Percentiles rank a stretch among this genome's conserved stretches.
phyloP scores from a whole-genome alignment of 2,329 filamentous ascomycete genomes.

The Ophiostoma populinum region DNA sequence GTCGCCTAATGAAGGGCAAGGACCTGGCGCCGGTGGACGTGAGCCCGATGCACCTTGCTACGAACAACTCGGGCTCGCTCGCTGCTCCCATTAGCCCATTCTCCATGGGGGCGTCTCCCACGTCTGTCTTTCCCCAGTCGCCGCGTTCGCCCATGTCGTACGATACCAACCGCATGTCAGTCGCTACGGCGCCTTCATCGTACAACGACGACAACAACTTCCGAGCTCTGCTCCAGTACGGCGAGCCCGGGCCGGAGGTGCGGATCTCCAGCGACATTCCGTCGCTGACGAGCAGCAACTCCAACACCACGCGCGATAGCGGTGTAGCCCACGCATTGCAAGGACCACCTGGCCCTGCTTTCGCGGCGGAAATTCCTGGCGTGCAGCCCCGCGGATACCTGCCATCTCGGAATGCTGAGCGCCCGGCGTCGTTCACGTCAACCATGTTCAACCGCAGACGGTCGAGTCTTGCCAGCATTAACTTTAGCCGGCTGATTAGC shows the following conservation, averaged over 20 bases:
- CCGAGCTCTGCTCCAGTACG: slow-evolving; percentile 52
- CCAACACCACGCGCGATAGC: slow-evolving; percentile 58
- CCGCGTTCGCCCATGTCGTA: slow-evolving; percentile 52
- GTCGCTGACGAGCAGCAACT: slow-evolving; percentile 59
- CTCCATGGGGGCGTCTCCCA: slow-evolving; percentile 43
- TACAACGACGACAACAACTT: slow-evolving; percentile 55
- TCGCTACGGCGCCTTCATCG: slow-evolving; percentile 62
- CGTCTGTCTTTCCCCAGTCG: slow-evolving; percentile 45
- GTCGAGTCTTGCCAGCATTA: slow-evolving; percentile 60
- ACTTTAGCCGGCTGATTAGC: slow-evolving; percentile 55
- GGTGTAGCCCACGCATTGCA: too few relatives aligned
- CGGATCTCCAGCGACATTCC: slow-evolving; percentile 55
- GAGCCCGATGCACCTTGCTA: slow-evolving; percentile 26
- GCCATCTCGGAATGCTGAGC: slow-evolving; percentile 30
- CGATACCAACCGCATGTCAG: slow-evolving; percentile 54
- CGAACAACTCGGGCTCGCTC: slow-evolving; percentile 22
- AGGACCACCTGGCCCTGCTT: too few relatives aligned
- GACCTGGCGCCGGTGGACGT: slow-evolving; percentile 35
- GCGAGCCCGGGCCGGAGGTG: slow-evolving; percentile 55
- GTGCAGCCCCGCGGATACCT: slow-evolving; percentile 29
- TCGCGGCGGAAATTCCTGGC: slow-evolving; percentile 4
- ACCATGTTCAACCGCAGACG: slow-evolving; percentile 51
- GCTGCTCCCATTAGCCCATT: slow-evolving; percentile 45
- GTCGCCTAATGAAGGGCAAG: slow-evolving; percentile 22
- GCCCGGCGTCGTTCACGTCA: slow-evolving; percentile 44